phyloP scores from a whole-genome alignment of 164 flowering plant species.

The Macadamia tetraphylla region DNA sequence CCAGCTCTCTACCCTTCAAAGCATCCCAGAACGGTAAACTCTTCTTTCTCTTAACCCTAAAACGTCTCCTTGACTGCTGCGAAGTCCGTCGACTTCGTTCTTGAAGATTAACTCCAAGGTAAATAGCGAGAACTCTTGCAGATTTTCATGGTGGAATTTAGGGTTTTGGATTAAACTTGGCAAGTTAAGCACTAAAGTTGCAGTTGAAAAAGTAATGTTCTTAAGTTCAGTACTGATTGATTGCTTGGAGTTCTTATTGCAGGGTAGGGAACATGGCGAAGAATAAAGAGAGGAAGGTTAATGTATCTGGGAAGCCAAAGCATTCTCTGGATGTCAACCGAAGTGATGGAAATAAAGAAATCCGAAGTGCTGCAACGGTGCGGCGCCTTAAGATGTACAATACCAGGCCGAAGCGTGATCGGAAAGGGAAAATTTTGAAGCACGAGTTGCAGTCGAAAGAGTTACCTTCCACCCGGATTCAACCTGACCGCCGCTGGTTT shows the following conservation, averaged over 20 bases:
- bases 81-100: too few relatives aligned
- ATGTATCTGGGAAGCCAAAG: slow-evolving; percentile 83
- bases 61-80: too few relatives aligned
- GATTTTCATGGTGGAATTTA: neutral
- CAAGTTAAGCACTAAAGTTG: neutral
- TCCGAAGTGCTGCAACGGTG: slow-evolving; percentile 80
- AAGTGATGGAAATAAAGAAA: slow-evolving; percentile 18
- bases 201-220: neutral
- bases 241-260: neutral
- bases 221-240: neutral
- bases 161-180: neutral
- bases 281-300: slow-evolving; percentile 60
- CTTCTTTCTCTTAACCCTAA: too few relatives aligned
- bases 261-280: slow-evolving; percentile 42
- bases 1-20: too few relatives aligned
- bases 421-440: slow-evolving; percentile 54
- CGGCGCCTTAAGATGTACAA: slow-evolving; percentile 96
- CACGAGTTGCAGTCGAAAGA: slow-evolving; percentile 75
- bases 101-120: too few relatives aligned
- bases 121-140: neutral
- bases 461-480: slow-evolving; percentile 72
- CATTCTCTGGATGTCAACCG: slow-evolving; percentile 86
- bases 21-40: too few relatives aligned
- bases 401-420: slow-evolving; percentile 58
- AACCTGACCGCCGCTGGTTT: slow-evolving; percentile 94